Evolutionary conservation across 1,139 yeast genomes (phyloP).

Genomic region (Yamadazyma pseudoaaseri): DNA sequence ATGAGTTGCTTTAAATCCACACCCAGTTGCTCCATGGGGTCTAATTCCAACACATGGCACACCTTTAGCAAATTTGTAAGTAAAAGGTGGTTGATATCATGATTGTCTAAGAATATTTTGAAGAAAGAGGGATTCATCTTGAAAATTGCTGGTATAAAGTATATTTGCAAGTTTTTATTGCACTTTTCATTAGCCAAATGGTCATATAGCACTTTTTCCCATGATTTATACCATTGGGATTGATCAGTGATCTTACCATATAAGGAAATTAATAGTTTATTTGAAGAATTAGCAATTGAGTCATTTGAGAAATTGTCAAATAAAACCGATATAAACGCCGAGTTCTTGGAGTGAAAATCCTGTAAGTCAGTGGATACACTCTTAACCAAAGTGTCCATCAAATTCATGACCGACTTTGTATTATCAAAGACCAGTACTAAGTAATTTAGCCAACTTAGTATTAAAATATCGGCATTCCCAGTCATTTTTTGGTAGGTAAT

Average conservation of each 20-base stretch:
- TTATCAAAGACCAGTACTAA: slow-evolving; percentile 44
- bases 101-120: slow-evolving; percentile 28
- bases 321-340: slow-evolving; percentile 6
- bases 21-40: background rate
- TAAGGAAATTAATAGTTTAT: slow-evolving; percentile 57
- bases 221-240: slow-evolving; percentile 47
- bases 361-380: slow-evolving; percentile 1
- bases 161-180: slow-evolving; percentile 52
- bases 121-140: slow-evolving; percentile 39
- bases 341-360: background rate
- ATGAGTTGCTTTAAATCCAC: slow-evolving; percentile 2
- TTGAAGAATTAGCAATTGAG: slow-evolving; percentile 65
- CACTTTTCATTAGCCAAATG: slow-evolving; percentile 29
- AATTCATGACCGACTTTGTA: slow-evolving; percentile 8
- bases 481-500: slow-evolving; percentile 15
- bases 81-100: slow-evolving; percentile 13
- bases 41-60: slow-evolving; percentile 60
- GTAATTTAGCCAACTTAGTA: slow-evolving; percentile 21
- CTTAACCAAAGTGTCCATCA: slow-evolving; percentile 10
- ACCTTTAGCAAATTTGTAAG: slow-evolving; percentile 58
- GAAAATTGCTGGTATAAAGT: slow-evolving; percentile 64
- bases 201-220: slow-evolving; percentile 45
- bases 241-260: slow-evolving; percentile 27
- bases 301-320: slow-evolving; percentile 23
- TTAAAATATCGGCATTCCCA: slow-evolving; percentile 4